Conservation (phyloP, 169 alveolate species). For the Perkinsus marinus region DNA sequence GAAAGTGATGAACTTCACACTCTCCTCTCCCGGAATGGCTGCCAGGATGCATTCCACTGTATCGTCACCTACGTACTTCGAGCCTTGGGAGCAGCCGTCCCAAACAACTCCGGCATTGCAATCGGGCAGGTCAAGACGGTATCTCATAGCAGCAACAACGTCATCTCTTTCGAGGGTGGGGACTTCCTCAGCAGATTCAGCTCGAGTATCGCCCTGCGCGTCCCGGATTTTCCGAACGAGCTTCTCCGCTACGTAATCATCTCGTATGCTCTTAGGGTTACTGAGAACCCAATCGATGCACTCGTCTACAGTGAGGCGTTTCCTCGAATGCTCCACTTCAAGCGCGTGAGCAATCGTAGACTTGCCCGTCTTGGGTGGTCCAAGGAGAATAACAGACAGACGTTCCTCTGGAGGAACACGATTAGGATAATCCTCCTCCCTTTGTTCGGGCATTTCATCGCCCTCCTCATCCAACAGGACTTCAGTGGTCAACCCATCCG, state of each 20-base stretch:
- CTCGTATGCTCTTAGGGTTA: neutral
- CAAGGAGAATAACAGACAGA: constrained; percentile 25
- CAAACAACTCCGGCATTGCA: constrained; percentile 70
- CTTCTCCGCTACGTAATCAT: neutral
- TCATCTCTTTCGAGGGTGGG: constrained; percentile 48
- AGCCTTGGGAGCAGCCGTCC: constrained; percentile 27
- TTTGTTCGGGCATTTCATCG: neutral
- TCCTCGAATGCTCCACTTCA: constrained; percentile 2
- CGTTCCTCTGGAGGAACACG: neutral
- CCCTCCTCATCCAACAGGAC: neutral
- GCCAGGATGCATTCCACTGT: neutral
- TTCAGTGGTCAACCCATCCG: constrained; percentile 1
- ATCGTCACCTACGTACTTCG: neutral
- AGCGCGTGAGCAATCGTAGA: constrained; percentile 15
- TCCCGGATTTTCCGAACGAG: neutral
- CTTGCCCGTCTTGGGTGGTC: constrained; percentile 29
- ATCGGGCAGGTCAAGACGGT: constrained; percentile 48
- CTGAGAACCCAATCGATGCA: neutral
- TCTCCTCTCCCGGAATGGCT: neutral
- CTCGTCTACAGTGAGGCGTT: constrained; percentile 17
- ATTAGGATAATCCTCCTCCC: neutral
- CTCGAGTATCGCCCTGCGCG: neutral
- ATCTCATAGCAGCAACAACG: constrained; percentile 27
- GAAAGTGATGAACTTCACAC: neutral
- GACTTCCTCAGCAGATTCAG: constrained; percentile 21